Evolutionary conservation across 148 eudicot genomes (phyloP), one percentile per base, ranked within the genome.

Genomic region (Oxyria digyna): DNA sequence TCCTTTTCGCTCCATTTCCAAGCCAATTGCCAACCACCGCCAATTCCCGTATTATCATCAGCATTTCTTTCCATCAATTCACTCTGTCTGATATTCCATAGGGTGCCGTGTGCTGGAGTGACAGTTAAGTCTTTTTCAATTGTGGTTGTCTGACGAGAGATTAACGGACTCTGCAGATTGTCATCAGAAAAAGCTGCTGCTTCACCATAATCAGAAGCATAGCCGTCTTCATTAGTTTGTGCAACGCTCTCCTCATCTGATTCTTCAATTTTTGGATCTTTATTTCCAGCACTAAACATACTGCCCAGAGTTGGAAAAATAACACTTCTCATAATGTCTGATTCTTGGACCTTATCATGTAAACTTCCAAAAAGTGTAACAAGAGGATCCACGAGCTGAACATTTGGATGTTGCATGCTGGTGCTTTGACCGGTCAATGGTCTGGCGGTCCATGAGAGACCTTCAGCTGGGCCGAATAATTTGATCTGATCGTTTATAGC

Each of bases 1-100:
- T 81, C 81, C 67, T 69, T 70, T 67, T 83, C 89, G 6, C 69
- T 77, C 86, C 82, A 81, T 73, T 83, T 79, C 87, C 87, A 85
- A 23, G 89, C 89, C 50, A 85, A 79, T 79, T 85, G 89, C 89
- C 89, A 85, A 41, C 89, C 89, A 68, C 85, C 85, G 49, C 87
- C 87, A 67, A 84, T 81, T 26, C 85, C 85, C 66, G 57, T 42
- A 42, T 85, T 74, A 38, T 71, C 79, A 71, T 78, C 41, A 26
- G 72, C 73, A 32, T 37, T 69, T 24, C 68, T 79, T 68, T 78
- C 76, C 48, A 84, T 42, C 45, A 79, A 75, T 72, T 82, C 71
- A 62, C 82, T 67, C 6, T 72, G 75, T 63, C 74, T 83, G 75
- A 76, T 74, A 64, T 81, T 71, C 73, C 76, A 74, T 59, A 81